Conservation (phyloP, 495 filamentous ascomycete species). For the Aspergillus incahuasiensis region DNA sequence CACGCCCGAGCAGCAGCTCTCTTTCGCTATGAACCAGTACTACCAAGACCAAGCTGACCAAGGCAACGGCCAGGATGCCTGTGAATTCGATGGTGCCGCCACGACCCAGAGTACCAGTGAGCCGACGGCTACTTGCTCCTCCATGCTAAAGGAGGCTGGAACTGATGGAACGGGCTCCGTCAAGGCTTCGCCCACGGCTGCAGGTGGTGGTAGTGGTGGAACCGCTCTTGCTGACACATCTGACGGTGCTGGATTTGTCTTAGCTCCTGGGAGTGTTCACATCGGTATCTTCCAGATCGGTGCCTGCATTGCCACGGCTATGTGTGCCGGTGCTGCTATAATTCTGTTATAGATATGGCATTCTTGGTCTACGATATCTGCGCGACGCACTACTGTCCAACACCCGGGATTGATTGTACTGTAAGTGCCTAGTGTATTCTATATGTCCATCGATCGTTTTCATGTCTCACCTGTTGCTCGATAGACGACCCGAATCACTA, state of each 20-base stretch:
- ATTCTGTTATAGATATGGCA: conserved; percentile 49
- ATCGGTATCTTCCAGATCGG: conserved; percentile 58
- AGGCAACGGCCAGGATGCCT: conserved; percentile 51
- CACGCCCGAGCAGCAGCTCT: conserved; percentile 66
- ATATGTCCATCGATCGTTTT: background rate
- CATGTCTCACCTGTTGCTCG: background rate
- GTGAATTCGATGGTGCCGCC: conserved; percentile 72
- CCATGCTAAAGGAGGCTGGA: conserved; percentile 56
- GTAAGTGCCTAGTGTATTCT: background rate
- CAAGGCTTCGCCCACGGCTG: conserved; percentile 45
- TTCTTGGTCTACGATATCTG: background rate
- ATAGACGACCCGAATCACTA: conserved; percentile 13
- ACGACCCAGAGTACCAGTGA: conserved; percentile 41
- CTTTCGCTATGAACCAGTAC: conserved; percentile 75
- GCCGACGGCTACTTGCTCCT: conserved; percentile 47
- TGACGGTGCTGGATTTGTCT: conserved; percentile 13
- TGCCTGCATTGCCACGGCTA: conserved; percentile 61
- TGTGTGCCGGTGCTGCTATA: conserved; percentile 64
- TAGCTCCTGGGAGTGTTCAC: conserved; percentile 35
- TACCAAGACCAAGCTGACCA: conserved; percentile 56
- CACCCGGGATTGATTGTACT: background rate
- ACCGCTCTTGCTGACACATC: conserved; percentile 14
- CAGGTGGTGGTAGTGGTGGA: conserved; percentile 20
- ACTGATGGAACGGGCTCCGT: conserved; percentile 58
- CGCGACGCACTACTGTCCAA: background rate